phyloP scores from a whole-genome alignment of 1,139 yeast species.

The Kluyveromyces marxianus region DNA sequence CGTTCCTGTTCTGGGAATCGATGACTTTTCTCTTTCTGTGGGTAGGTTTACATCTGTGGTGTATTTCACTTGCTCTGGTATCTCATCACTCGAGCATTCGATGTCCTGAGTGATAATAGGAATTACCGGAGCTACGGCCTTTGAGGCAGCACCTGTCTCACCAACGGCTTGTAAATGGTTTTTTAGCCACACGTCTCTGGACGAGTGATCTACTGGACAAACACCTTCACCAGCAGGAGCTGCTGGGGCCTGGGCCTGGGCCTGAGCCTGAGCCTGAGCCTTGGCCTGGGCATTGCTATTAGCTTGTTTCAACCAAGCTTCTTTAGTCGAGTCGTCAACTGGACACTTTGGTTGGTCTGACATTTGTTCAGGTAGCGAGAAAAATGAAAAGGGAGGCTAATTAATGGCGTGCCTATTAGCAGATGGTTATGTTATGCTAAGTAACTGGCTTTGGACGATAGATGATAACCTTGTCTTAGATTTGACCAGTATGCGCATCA shows the following conservation, averaged over 20 bases:
- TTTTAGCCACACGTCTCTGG: constrained; percentile 43
- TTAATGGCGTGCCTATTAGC: too few relatives aligned
- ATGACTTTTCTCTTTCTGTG: constrained; percentile 65
- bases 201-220: constrained; percentile 40
- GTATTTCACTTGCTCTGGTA: constrained; percentile 29
- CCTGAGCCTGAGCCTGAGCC: constrained; percentile 1
- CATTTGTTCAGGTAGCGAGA: background rate
- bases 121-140: constrained; percentile 20
- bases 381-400: background rate
- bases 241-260: constrained; percentile 2
- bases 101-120: constrained; percentile 27
- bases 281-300: constrained; percentile 27
- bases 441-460: too few relatives aligned
- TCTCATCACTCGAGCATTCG: constrained; percentile 41
- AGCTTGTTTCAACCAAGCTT: constrained; percentile 48
- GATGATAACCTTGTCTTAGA: too few relatives aligned
- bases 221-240: constrained; percentile 22
- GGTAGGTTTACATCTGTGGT: constrained; percentile 40
- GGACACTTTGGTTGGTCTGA: constrained; percentile 45
- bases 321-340: constrained; percentile 55
- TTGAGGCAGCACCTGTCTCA: background rate
- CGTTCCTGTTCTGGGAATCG: constrained; percentile 73
- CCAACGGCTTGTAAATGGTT: constrained; percentile 8
- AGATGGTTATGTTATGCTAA: too few relatives aligned
- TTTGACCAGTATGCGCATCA: too few relatives aligned